These are phyloP conservation scores for Alternaria sp. DNA, from an alignment of 2,329 filamentous ascomycete species.

Conservation along the genomic window DNA sequence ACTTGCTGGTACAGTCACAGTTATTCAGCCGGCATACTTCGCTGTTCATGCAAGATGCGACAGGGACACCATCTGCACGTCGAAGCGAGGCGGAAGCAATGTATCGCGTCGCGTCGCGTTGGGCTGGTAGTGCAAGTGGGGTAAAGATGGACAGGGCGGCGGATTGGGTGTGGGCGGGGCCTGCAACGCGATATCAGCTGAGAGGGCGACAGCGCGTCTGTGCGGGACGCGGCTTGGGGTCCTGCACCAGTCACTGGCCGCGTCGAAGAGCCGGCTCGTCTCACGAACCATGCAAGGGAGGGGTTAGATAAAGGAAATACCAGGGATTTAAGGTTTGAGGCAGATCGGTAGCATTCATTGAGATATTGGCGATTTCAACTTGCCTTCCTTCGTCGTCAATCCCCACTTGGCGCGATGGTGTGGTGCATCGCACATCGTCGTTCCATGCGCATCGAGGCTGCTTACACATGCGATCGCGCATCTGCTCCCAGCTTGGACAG, in stretches of 20 bases:
- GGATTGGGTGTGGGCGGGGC: not conserved
- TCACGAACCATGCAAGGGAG: conserved; percentile 1
- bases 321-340: not conserved
- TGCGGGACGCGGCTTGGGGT: conserved; percentile 16
- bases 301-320: not conserved
- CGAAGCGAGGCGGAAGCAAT: not conserved
- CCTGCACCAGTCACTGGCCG: conserved; percentile 7
- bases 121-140: not conserved
- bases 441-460: not conserved
- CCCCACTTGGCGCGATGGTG: not conserved
- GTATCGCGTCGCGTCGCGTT: not conserved
- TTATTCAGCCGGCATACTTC: not conserved
- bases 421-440: not conserved
- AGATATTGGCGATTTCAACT: not conserved
- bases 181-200: conserved; percentile 43
- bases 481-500: not conserved
- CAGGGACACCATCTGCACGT: not conserved
- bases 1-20: not conserved
- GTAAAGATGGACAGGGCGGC: conserved; percentile 5
- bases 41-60: not conserved
- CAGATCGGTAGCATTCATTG: not conserved
- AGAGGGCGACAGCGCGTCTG: conserved; percentile 35
- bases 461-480: not conserved
- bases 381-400: not conserved
- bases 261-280: not conserved